Evolutionary conservation across 2,329 filamentous ascomycete species (phyloP), one percentile per base, ranked within the genome.

Genomic region (Alternaria incomplexa): DNA sequence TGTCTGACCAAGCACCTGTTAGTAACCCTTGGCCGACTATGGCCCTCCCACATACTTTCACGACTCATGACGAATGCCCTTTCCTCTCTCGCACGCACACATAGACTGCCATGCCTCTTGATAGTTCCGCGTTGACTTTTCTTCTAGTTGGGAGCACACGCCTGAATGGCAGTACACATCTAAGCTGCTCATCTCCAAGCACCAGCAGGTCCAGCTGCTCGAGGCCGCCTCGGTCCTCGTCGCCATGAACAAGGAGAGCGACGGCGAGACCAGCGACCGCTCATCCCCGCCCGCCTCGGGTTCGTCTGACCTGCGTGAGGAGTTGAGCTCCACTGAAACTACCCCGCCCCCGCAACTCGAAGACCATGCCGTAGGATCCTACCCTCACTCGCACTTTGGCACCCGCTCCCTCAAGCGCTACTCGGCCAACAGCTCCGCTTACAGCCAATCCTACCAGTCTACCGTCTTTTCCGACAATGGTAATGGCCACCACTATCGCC

Each of bases 1-100:
- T 99, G 96, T 89, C 89, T 99, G 86, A 96, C 93, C 81, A 99
- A 98, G 89, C 96, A 99, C 90, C 91, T 97, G 96, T 98, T 90
- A 89, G 96, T 97, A 87, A 85, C 87, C 89, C 87, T 85, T 79
- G 80, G 77, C 78, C 72, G 63, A 69, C 57, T 61, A 64, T 64
- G 75, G 74, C 78, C 71, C 76, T 78, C 77, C 78, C 81, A 80
- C 79, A 80, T 75, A 78, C 74, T 78, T 80, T 80, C 78, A 80
- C 73, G 72, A 65, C 73, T 78, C 77, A 68, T 70, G 71, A 73
- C 77, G 76, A 79, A 77, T 78, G 72, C 78, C 78, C 76, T 79
- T 68, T 62, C 61, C 64, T 64, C 58, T 44, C 61, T 61, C 44
- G 66, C 67, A 64, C 64, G 52, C 62, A 57, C 48, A 63, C 61